Base-by-base conservation (phyloP, 2,329 filamentous ascomycete species). In the Fusarium musae region DNA sequence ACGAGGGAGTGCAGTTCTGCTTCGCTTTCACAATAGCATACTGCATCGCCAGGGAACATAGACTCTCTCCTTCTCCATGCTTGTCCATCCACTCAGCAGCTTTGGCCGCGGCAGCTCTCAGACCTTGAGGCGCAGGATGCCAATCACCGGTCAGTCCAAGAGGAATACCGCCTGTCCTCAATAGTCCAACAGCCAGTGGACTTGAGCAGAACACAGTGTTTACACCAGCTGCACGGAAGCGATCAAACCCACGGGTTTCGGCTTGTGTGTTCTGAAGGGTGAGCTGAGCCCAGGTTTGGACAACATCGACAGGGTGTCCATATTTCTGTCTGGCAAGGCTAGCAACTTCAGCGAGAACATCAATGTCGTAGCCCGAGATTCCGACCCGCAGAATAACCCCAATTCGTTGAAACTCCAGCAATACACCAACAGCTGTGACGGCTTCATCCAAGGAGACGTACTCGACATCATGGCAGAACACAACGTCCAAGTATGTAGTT, bases 381-480 rank as follows among this genome's bases (percentile, higher is more conserved):
- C 63, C 63, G 6, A 65, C 63, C 2, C 47, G 63, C 10, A 65
- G 16, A 16, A 65, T 9, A 2, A 36, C 7, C 1, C 63, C 63
- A 8, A 16, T 16, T 3, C 23, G 47, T 21, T 56, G 59, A 6
- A 65, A 47, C 0, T 64, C 59, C 2, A 64, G 5, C 3, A 65
- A 23, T 4, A 64, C 47, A n/a, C 63, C 63, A 7, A 64, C 63
- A 42, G 63, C 63, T 1, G 47, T 47, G 1, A 65, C 32, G 6
- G 63, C 63, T 43, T 65, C 59, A 1, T 65, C 63, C 5, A 42
- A 5, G 10, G 59, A 46, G 3, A 65, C 59, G 5, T 40, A 65
- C 39, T 65, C 63, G 7, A 64, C 63, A 26, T 65, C 63, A 11
- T 65, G 63, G 5, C 63, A 65, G 9, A 65, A 65, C 2, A 64